Conservation (phyloP, 1,284 basidiomycete genomes). For the Cutaneotrichosporon cavernicola region DNA sequence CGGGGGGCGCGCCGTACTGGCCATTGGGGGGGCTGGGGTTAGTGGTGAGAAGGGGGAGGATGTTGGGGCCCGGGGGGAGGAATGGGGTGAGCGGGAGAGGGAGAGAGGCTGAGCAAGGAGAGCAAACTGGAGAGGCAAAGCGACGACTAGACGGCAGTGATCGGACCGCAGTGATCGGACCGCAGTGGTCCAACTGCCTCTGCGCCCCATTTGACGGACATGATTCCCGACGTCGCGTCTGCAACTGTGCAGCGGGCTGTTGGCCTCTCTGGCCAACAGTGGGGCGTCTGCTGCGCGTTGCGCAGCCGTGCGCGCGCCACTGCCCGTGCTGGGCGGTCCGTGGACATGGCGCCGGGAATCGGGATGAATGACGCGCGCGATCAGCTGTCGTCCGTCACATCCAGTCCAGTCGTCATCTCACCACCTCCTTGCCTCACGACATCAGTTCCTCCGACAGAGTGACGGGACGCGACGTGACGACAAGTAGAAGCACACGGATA, state of each 20-base stretch:
- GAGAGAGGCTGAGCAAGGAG: not conserved
- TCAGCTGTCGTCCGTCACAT: too few relatives aligned
- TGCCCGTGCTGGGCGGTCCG: conserved; percentile 5
- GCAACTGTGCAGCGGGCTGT: too few relatives aligned
- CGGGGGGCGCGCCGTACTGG: conserved; percentile 11
- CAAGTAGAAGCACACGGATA: not conserved
- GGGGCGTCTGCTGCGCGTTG: too few relatives aligned
- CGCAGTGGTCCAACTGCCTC: too few relatives aligned
- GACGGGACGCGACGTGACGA: not conserved
- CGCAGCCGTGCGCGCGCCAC: not conserved
- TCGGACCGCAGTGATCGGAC: too few relatives aligned
- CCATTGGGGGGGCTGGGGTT: conserved; percentile 6
- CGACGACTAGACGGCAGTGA: too few relatives aligned
- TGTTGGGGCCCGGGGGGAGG: not conserved
- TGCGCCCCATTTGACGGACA: too few relatives aligned
- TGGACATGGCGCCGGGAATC: not conserved
- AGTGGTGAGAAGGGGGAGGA: not conserved
- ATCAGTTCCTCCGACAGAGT: not conserved
- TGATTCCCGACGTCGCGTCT: too few relatives aligned
- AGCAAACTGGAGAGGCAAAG: not conserved
- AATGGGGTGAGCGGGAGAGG: not conserved
- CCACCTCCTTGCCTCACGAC: too few relatives aligned
- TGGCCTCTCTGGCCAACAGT: too few relatives aligned
- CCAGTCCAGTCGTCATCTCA: too few relatives aligned
- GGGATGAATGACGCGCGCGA: too few relatives aligned